Percentiles rank a stretch among this genome's conserved stretches.
Evolutionary conservation across 768 basidiomycete genomes (phyloP).

Genomic region (Russula brevipes): DNA sequence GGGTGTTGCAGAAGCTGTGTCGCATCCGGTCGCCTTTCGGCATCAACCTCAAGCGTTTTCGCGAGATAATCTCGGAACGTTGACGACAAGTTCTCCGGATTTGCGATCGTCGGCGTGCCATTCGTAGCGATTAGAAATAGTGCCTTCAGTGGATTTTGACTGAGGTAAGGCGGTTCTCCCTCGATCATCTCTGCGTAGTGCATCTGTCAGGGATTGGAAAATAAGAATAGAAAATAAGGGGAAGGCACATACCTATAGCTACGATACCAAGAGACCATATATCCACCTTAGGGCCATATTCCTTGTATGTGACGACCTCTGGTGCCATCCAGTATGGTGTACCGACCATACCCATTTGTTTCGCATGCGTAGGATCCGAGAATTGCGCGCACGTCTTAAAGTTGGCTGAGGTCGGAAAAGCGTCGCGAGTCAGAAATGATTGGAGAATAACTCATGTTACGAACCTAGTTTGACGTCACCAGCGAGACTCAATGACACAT

Average conservation of each 20-base stretch:
- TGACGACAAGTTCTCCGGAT: slow-evolving; percentile 68
- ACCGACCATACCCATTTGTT: slow-evolving; percentile 96
- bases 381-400: slow-evolving; percentile 98
- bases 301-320: slow-evolving; percentile 94
- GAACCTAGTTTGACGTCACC: slow-evolving; percentile 98
- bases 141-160: slow-evolving; percentile 94
- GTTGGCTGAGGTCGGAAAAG: slow-evolving; percentile 54
- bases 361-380: slow-evolving; percentile 75
- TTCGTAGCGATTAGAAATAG: slow-evolving; percentile 97
- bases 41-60: slow-evolving; percentile 87
- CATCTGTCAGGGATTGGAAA: slow-evolving; percentile 1
- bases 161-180: slow-evolving; percentile 93
- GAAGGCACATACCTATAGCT: slow-evolving; percentile 65
- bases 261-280: slow-evolving; percentile 97
- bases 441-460: slow-evolving; percentile 33
- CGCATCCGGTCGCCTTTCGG: slow-evolving; percentile 87
- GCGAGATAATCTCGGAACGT: slow-evolving; percentile 87
- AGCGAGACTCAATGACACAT: slow-evolving; percentile 84
- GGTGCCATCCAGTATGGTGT: slow-evolving; percentile 99
- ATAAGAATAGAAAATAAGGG: slow-evolving; percentile 14
- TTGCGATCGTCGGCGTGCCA: slow-evolving; percentile 92
- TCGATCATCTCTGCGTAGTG: slow-evolving; percentile 83
- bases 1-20: slow-evolving; percentile 78
- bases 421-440: background rate
- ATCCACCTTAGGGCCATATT: slow-evolving; percentile 96